Base-by-base conservation (phyloP, 2,329 filamentous ascomycete species). In the Microcyclospora pomicola region DNA sequence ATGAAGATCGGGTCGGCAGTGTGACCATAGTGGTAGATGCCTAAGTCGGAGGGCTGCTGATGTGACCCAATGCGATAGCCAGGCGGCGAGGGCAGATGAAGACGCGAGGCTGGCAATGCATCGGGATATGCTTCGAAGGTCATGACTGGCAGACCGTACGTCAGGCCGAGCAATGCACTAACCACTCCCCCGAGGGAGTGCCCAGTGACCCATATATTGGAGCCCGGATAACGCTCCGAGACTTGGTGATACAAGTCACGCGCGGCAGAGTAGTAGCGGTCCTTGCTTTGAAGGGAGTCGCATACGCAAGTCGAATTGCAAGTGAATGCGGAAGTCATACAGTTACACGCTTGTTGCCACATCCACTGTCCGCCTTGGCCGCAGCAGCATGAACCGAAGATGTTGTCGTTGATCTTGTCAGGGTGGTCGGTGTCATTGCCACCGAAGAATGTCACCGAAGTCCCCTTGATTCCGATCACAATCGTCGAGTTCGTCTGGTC, bases 381-480 rank as follows among this genome's bases (percentile, higher is more conserved):
- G 60, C 87, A 96, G 60, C 88, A 96, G 62, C 87, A 96, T 56
- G 86, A 91, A 65, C 94, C 94, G 61, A 92, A 93, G n/a, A 96
- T 68, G 56, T 96, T 96, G 61, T 96, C 88, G 58, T 95, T 96
- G 52, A 85, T 69, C 64, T 95, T 95, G 63, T 96, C 88, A 48
- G 92, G 93, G 16, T 85, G 92, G 0, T 86, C 95, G 1, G 87
- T 95, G 35, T 85, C 87, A 27, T 87, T 82, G 12, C 88, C 88
- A 57, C 95, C 87, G 55, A 93, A 95, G 3, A 95, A 78, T 10
- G 88, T 87, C 4, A 79, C 75, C 6, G 61, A 42, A 27, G 41
- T 43, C 14, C 39, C 35, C 62, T 96, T 96, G 37, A 96, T 63
- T 6, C 84, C 86, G 46, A 95, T 87, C 31, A 95, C 77, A 37